Base-by-base conservation (phyloP, 345 rosid species). In the Sisymbrium irio region DNA sequence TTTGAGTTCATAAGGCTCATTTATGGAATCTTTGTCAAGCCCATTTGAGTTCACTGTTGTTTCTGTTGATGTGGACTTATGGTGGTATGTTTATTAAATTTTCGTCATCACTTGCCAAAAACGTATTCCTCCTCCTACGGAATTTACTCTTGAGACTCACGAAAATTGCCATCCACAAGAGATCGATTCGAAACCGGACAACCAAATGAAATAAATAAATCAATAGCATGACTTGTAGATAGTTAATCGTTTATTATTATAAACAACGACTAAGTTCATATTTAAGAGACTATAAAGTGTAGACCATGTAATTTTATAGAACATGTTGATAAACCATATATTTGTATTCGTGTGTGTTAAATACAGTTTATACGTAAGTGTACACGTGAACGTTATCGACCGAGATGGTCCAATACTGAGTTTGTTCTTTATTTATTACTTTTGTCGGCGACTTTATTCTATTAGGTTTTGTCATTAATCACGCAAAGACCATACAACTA, bases 381-480 rank as follows among this genome's bases (percentile, higher is more conserved):
- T 56, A 56, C 61, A 32, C 40, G 41, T 56, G 61, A 56, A 56
- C 40, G 25, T 9, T 32, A 32, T 56, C 40, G 61, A 56, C 61
- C 40, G 19, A 56, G 22, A 15, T 32, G 61, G 61, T 56, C 40
- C 61, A 32, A 15, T 15, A 32, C 19, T 56, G 61, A 32, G 40
- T 32, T 56, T 56, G 61, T 56, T 56, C 61, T 56, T 56, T 32
- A 32, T 32, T 32, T 56, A 56, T 56, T 32, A 5, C 33, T 15
- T 55, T 32, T 32, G 40, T 56, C 61, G 61, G 40, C 39, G 10
- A 32, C 60, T 28, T 55, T n/a, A 55, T 55, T 55, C 39, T 30
- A 55, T 55, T 55, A 55, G 60, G 60, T 55, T 55, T 55, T 55
- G 20, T 28, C 60, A 55, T 55, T 55, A 55, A 55, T 55, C 39